Percentiles rank a stretch among this genome's conserved stretches.
Conservation (phyloP, 2,329 filamentous ascomycete species). For the Penicillium sp. region DNA sequence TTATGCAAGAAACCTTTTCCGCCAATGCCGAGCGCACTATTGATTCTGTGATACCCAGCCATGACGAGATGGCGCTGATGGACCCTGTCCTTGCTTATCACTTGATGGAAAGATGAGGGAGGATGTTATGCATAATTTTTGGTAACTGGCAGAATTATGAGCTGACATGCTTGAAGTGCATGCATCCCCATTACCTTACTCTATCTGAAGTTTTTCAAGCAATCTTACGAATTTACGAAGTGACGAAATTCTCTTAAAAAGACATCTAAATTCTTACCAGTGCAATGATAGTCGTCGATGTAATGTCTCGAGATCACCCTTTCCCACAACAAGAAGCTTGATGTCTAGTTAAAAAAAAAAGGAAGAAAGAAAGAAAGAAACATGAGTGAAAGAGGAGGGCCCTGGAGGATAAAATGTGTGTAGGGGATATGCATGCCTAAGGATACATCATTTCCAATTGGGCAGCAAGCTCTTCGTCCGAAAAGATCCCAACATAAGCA, state of each 20-base stretch:
- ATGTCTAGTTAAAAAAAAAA: background rate
- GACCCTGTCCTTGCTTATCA: conserved; percentile 36
- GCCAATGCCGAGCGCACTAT: conserved; percentile 9
- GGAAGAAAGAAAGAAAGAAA: background rate
- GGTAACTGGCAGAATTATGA: background rate
- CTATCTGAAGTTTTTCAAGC: background rate
- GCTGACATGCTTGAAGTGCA: background rate
- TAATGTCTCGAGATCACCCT: background rate
- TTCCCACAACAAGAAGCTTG: background rate
- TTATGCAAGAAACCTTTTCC: conserved; percentile 24
- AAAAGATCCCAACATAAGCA: background rate
- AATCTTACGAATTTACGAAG: background rate
- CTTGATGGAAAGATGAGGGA: conserved; percentile 23
- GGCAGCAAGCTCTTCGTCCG: background rate
- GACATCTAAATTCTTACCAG: background rate
- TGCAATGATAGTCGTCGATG: background rate
- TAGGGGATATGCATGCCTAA: background rate
- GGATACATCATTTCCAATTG: background rate
- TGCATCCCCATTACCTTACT: background rate
- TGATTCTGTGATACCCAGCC: conserved; percentile 29
- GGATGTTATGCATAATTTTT: background rate
- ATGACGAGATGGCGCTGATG: conserved; percentile 33
- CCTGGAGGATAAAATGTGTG: background rate
- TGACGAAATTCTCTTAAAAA: background rate
- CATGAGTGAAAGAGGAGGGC: background rate